Percentiles rank a stretch among this genome's conserved stretches.
These are phyloP conservation scores for Fusarium nanum DNA, from an alignment of 2,329 filamentous ascomycete genomes.

Conservation along the genomic window DNA sequence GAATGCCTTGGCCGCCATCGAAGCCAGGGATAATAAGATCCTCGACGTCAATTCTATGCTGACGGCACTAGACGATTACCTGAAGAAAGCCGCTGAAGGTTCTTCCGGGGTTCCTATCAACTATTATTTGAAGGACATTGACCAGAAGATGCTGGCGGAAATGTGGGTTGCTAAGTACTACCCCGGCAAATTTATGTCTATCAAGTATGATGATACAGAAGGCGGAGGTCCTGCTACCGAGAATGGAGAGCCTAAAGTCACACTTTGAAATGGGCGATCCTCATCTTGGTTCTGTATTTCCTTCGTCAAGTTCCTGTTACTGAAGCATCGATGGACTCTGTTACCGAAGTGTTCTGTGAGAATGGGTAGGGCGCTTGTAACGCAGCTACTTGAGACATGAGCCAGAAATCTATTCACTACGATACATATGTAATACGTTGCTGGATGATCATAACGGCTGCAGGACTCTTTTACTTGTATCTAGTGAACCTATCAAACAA, in stretches of 20 bases:
- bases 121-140: slow-evolving; percentile 36
- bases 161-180: slow-evolving; percentile 37
- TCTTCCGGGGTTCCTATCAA: slow-evolving; percentile 25
- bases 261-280: not conserved
- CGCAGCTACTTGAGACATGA: too few species aligned
- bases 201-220: slow-evolving; percentile 19
- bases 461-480: too few species aligned
- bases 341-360: too few species aligned
- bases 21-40: slow-evolving; percentile 17
- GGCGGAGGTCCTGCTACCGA: not conserved
- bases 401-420: too few species aligned
- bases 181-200: slow-evolving; percentile 25
- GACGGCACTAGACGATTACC: slow-evolving; percentile 28
- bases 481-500: not conserved
- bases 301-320: too few species aligned
- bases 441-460: too few species aligned
- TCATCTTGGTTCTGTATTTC: not conserved
- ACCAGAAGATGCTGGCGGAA: slow-evolving; percentile 29
- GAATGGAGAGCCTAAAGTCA: not conserved
- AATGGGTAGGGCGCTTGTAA: too few species aligned
- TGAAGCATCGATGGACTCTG: too few species aligned
- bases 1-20: slow-evolving; percentile 2
- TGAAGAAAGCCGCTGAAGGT: slow-evolving; percentile 12
- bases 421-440: too few species aligned
- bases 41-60: slow-evolving; percentile 35